Conservation (phyloP, 2,329 filamentous ascomycete genomes). For the Dichotomopilus funicola region DNA sequence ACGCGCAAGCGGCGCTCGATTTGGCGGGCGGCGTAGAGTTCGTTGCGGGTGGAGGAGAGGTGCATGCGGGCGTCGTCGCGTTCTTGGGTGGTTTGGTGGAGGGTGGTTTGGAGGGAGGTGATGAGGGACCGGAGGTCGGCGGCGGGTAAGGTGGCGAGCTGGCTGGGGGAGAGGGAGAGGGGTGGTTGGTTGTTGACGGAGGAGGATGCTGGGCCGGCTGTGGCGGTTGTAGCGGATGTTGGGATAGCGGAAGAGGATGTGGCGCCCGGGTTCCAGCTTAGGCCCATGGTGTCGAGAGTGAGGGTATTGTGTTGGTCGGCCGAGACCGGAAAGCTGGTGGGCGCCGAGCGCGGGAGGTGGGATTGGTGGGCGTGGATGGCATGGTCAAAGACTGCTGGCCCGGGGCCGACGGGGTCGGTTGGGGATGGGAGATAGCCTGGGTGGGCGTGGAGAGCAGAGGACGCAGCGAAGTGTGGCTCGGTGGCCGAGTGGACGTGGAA, state of each 20-base stretch:
- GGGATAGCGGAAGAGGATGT: neutral
- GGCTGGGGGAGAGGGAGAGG: neutral
- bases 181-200: neutral
- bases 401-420: slow-evolving; percentile 1
- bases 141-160: too few species aligned
- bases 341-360: slow-evolving; percentile 2
- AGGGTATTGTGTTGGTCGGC: neutral
- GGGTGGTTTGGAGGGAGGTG: neutral
- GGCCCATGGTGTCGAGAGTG: slow-evolving; percentile 8
- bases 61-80: slow-evolving; percentile 18
- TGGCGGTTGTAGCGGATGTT: neutral
- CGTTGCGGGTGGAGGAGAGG: slow-evolving; percentile 19
- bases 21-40: slow-evolving; percentile 21
- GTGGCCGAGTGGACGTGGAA: slow-evolving; percentile 13
- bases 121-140: neutral
- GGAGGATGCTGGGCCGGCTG: neutral
- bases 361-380: neutral
- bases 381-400: neutral
- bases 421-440: slow-evolving; percentile 1
- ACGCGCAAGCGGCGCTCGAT: slow-evolving; percentile 18
- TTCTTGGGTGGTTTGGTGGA: slow-evolving; percentile 10
- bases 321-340: neutral
- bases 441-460: neutral
- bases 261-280: slow-evolving; percentile 3
- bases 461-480: slow-evolving; percentile 9